Evolutionary conservation across 2,329 filamentous ascomycete species (phyloP), one percentile per base, ranked within the genome.

Genomic region (Aspergillus fumigatiaffinis): DNA sequence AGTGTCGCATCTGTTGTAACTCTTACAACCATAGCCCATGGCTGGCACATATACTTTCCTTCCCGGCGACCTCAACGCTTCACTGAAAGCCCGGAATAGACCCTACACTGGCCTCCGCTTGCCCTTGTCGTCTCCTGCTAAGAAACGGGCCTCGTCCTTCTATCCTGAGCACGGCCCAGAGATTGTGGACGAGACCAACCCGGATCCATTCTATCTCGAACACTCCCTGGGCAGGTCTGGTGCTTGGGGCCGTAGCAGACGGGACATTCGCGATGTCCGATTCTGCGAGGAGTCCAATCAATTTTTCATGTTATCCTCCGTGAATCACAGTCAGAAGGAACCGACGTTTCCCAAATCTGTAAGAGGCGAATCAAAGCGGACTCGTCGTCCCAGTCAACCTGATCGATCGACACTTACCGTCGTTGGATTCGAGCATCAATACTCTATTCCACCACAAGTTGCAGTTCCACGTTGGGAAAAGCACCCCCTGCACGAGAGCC

Each of bases 181-280:
- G 51, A 65, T 64, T 5, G 44, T 67, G 4, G 72, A 73, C 58
- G 73, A 76, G 29, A 65, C 72, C 14, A 71, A 72, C 47, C 64
- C 66, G 5, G 73, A 75, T 56, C 73, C 73, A 4, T 76, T 75
- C 61, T 76, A 75, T 51, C 70, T 76, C 23, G 73, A 76, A 56
- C 64, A 70, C 44, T 71, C 73, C 17, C 57, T 75, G 47, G 62
- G 67, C 6, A 63, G 61, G 38, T 65, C 68, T 12, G 62, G 63
- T n/a, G 56, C 63, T 42, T 70, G 67, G 66, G 61, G 68, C 25
- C 56, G 59, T 38, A 62, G 65, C 53, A 60, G 58, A 29, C 65
- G 65, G 25, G 63, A 61, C 7, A 66, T 69, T 60, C 67, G 71
- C 57, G 64, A 74, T 70, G 69, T 68, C 53, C 68, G 65, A 59